phyloP scores from a whole-genome alignment of 176 grass and related monocot genomes.

The Elaeis guineensis region DNA sequence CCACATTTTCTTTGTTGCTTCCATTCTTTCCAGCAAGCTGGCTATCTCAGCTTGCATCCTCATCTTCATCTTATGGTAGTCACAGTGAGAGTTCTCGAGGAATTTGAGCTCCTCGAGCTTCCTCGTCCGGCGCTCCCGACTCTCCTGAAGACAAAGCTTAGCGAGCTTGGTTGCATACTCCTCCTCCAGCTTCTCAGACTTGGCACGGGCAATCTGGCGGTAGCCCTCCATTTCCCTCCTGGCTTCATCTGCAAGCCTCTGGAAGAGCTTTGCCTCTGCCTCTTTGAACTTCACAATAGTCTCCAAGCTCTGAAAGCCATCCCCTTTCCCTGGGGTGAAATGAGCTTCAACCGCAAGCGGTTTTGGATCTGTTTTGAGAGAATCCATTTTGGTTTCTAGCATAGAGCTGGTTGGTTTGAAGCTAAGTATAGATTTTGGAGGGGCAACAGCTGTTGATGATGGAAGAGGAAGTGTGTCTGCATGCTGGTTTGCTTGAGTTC shows the following conservation, averaged over 20 bases:
- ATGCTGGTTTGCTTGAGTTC: conserved; percentile 48
- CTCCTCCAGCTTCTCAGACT: conserved; percentile 77
- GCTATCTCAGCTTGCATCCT: conserved; percentile 95
- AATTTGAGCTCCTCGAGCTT: conserved; percentile 89
- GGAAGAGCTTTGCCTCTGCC: conserved; percentile 93
- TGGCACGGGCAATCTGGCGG: conserved; percentile 53
- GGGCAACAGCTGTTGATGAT: conserved; percentile 28
- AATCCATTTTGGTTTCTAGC: conserved; percentile 39
- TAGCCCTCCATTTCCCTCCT: conserved; percentile 71
- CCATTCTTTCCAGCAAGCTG: conserved; percentile 95
- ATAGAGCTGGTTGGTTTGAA: conserved; percentile 60
- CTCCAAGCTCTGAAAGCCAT: conserved; percentile 72
- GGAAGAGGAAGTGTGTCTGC: conserved; percentile 49
- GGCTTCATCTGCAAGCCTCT: conserved; percentile 81
- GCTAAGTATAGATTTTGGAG: conserved; percentile 51
- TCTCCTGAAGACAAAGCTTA: conserved; percentile 64
- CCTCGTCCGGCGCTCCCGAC: conserved; percentile 75
- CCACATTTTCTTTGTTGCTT: conserved; percentile 98
- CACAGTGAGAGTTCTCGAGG: conserved; percentile 73
- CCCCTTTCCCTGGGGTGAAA: conserved; percentile 61
- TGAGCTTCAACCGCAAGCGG: conserved; percentile 47
- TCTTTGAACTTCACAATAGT: conserved; percentile 99
- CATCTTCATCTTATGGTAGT: conserved; percentile 98
- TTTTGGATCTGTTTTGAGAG: conserved; percentile 54
- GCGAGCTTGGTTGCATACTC: conserved; percentile 54